Evolutionary conservation across 2,329 filamentous ascomycete species (phyloP), one percentile per base, ranked within the genome.

Genomic region (Pyricularia pennisetigena): DNA sequence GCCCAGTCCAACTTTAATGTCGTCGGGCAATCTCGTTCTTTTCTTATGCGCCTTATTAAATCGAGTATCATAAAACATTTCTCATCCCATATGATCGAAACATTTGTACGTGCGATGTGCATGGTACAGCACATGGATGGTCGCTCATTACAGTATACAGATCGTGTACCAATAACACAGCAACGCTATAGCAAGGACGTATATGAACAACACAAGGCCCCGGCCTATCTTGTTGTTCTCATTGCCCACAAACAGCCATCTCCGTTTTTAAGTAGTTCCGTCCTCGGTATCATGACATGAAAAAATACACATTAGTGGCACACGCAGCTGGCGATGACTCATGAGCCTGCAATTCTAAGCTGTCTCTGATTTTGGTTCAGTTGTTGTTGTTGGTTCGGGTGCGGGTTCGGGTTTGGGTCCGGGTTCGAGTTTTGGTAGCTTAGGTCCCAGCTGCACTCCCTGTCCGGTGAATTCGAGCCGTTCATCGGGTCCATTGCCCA

Each of bases 401-500:
- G 7, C 29, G 12, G 32, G 32, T 35, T 35, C 12, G 2, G 32
- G 12, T 35, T 35, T 5, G 2, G 32, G 12, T 35, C 14, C 32
- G 12, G 32, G 32, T 35, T 49, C 41, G 5, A 49, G 2, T n/a
- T 49, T 20, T 9, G 41, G 41, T 20, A 49, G 41, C 41, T 49
- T 49, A n/a, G 41, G 41, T n/a, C 16, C 41, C 16, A 49, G 41
- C 14, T 20, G 41, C 9, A 49, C 16, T 16, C 41, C 41, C 41
- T 49, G 16, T 49, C 41, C 41, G 7, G 41, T 49, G 20, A 49
- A 49, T 49, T 49, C 41, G 14, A 49, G 8, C 20, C 10, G 29
- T 14, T 66, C 64, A 10, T 49, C 23, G 23, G 32, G 65, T 59
- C 59, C 65, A 5, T 67, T 67, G 8, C 65, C 65, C 41, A 67